Evolutionary conservation across 306 rosid species (phyloP).

Genomic region (Fragaria nilgerrensis): DNA sequence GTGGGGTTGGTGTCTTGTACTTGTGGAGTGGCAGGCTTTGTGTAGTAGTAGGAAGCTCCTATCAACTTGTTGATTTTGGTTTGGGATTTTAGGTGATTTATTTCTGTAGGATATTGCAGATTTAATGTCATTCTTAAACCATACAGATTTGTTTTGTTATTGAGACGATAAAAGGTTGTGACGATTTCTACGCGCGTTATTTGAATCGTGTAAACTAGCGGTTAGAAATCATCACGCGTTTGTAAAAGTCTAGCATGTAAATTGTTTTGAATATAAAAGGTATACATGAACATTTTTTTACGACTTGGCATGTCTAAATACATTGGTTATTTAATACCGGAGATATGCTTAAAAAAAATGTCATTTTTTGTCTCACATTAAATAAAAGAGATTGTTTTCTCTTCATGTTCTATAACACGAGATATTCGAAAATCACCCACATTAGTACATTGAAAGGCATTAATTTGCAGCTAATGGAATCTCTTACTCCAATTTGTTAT

Average conservation of each 20-base stretch:
- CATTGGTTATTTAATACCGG: no score
- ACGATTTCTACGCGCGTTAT: background rate
- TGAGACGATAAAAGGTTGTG: no score
- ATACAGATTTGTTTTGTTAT: background rate
- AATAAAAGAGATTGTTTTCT: no score
- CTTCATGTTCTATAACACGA: no score
- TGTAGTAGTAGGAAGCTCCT: background rate
- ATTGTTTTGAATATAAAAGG: no score
- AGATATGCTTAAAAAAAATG: no score
- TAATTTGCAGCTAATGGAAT: background rate
- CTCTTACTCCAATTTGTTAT: background rate
- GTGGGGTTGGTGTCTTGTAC: background rate
- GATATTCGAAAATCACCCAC: no score
- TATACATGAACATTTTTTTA: no score
- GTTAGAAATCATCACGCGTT: accelerated
- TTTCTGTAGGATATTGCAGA: background rate
- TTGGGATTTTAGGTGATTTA: background rate
- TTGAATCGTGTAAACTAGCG: background rate
- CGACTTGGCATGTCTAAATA: no score
- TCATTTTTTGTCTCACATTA: no score
- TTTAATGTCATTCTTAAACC: background rate
- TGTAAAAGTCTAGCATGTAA: no score
- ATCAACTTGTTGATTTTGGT: background rate
- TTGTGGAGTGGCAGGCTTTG: background rate
- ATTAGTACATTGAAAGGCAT: background rate